Conservation (phyloP, 1,139 yeast species). For the Pichia sp. region DNA sequence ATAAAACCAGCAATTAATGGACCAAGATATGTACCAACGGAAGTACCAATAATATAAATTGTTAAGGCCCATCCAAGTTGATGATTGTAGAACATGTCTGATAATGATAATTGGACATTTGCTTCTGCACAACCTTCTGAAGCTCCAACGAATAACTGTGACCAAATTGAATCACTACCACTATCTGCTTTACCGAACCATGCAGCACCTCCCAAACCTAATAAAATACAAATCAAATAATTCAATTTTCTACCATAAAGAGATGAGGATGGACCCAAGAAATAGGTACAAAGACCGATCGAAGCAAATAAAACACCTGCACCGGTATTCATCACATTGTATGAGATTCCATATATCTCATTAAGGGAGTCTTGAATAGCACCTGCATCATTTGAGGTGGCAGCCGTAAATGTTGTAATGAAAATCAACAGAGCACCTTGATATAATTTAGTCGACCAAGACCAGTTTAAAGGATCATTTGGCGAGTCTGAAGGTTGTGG, state of each 20-base stretch:
- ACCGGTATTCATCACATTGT: conserved; percentile 73
- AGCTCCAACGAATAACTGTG: conserved; percentile 79
- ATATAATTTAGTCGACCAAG: conserved; percentile 42
- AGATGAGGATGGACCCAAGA: conserved; percentile 72
- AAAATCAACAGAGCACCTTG: conserved; percentile 58
- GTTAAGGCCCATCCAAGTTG: conserved; percentile 72
- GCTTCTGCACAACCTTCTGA: conserved; percentile 86
- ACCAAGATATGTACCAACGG: conserved; percentile 75
- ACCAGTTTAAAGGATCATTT: conserved; percentile 54
- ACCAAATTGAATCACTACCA: conserved; percentile 69
- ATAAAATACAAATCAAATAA: conserved; percentile 53
- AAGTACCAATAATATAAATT: conserved; percentile 71
- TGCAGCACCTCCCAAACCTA: conserved; percentile 59
- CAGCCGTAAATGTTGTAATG: conserved; percentile 75
- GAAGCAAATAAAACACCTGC: conserved; percentile 77
- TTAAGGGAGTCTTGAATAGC: conserved; percentile 70
- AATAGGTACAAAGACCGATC: conserved; percentile 63
- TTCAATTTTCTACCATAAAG: conserved; percentile 69
- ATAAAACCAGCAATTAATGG: conserved; percentile 75
- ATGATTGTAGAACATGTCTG: conserved; percentile 74
- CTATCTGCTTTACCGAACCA: conserved; percentile 61
- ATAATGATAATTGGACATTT: conserved; percentile 70
- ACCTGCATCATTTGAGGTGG: conserved; percentile 79
- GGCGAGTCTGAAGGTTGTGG: conserved; percentile 54
- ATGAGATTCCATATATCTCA: conserved; percentile 54